Conservation (phyloP, 805 yeast species). For the Isabelozyma rhagii region DNA sequence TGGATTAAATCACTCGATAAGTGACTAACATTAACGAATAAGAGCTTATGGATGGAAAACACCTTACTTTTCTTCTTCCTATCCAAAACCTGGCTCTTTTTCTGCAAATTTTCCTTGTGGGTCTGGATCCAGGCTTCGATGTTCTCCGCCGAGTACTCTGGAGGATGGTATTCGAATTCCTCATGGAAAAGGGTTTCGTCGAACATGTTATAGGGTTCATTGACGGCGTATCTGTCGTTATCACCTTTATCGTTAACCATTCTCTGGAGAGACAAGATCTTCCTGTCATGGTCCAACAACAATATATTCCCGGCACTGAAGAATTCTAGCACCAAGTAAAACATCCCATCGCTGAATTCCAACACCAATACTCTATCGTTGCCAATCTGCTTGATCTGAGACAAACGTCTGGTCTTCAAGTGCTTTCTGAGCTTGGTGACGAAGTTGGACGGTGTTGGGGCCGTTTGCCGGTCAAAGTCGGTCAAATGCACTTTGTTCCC, state of each 20-base stretch:
- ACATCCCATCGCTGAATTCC: constrained; percentile 79
- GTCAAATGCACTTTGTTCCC: constrained; percentile 82
- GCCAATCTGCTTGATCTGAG: constrained; percentile 69
- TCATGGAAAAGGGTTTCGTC: constrained; percentile 46
- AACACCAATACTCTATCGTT: constrained; percentile 82
- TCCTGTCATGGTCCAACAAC: constrained; percentile 63
- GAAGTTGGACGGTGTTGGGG: constrained; percentile 80
- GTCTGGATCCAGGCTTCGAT: constrained; percentile 38
- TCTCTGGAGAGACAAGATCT: constrained; percentile 73
- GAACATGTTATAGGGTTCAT: constrained; percentile 65
- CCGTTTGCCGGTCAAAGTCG: constrained; percentile 74
- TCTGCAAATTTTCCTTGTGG: constrained; percentile 25
- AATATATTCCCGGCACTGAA: constrained; percentile 93
- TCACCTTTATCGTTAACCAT: constrained; percentile 71
- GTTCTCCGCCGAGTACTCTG: constrained; percentile 23
- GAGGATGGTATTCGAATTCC: constrained; percentile 7
- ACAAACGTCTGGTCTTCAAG: constrained; percentile 72
- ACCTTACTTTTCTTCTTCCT: constrained; percentile 42
- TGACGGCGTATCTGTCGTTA: constrained; percentile 66
- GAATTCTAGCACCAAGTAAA: constrained; percentile 79
- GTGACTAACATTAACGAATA: constrained; percentile 67
- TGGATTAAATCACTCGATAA: constrained; percentile 77
- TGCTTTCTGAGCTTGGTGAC: constrained; percentile 85
- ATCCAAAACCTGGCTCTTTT: constrained; percentile 5
- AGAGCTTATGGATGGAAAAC: constrained; percentile 63